Percentiles rank a stretch among this genome's conserved stretches.
These are phyloP conservation scores for Diacronema lutheri DNA, from an alignment of 78 protist species.

Conservation along the genomic window DNA sequence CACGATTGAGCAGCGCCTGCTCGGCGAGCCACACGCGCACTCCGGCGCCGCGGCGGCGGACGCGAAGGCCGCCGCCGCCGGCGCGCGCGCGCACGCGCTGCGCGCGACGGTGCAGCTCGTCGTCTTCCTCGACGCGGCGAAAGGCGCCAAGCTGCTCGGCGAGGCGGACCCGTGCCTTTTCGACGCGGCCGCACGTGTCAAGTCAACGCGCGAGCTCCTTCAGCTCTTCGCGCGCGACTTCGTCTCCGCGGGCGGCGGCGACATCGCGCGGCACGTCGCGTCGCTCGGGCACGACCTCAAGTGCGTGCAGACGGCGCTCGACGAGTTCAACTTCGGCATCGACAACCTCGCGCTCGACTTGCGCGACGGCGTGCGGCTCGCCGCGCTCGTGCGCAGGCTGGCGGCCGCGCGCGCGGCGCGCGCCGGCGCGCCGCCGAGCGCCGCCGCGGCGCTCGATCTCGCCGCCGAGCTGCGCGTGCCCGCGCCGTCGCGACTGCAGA, in stretches of 20 bases:
- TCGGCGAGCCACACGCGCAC: background rate
- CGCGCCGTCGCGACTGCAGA: background rate
- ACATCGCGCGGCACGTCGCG: background rate
- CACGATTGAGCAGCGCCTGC: background rate
- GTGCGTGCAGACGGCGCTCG: background rate
- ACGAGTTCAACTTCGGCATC: slow-evolving; percentile 17
- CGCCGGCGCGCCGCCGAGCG: background rate
- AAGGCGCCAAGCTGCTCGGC: background rate
- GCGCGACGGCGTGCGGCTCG: slow-evolving; percentile 24
- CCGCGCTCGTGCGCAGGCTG: background rate
- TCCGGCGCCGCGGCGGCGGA: background rate
- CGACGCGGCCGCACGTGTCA: background rate
- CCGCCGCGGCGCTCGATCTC: background rate
- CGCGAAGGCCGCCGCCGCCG: background rate
- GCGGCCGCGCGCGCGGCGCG: background rate
- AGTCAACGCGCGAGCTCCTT: background rate
- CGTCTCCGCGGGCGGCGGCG: slow-evolving; percentile 9
- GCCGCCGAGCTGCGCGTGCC: background rate
- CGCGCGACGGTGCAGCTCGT: background rate
- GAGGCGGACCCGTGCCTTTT: slow-evolving; percentile 5
- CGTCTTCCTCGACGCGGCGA: background rate
- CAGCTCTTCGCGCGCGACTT: background rate
- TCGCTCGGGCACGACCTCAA: background rate
- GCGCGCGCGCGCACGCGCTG: background rate
- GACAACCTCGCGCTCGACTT: background rate